Evolutionary conservation across 345 rosid genomes (phyloP).

Genomic region (Citropsis articulata): DNA sequence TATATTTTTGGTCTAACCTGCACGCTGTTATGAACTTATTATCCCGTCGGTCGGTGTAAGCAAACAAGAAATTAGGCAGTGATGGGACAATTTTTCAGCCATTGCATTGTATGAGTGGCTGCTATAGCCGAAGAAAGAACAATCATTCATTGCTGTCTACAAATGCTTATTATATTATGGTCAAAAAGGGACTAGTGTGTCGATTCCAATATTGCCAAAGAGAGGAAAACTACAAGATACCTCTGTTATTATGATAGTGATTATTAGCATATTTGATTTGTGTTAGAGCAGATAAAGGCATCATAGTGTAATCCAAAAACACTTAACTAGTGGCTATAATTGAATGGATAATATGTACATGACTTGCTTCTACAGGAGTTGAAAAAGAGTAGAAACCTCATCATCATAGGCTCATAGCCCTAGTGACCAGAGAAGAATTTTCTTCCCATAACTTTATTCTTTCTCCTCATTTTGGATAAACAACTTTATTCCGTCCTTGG

Average conservation of each 20-base stretch:
- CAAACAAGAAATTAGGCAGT: background rate
- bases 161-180: background rate
- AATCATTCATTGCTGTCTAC: background rate
- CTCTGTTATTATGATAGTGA: background rate
- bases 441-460: background rate
- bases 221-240: background rate
- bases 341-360: background rate
- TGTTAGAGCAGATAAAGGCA: background rate
- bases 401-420: background rate
- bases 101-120: background rate
- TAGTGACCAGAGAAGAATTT: background rate
- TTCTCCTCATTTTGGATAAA: background rate
- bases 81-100: constrained; percentile 14
- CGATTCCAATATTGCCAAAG: background rate
- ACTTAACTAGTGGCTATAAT: background rate
- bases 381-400: background rate
- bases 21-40: background rate
- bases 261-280: background rate
- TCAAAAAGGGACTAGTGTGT: background rate
- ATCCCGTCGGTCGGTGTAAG: too few relatives aligned
- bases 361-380: background rate
- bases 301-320: background rate
- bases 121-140: background rate
- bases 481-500: background rate
- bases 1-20: background rate